Evolutionary conservation across 2,329 filamentous ascomycete genomes (phyloP).

Genomic region (Penicillium sp.): DNA sequence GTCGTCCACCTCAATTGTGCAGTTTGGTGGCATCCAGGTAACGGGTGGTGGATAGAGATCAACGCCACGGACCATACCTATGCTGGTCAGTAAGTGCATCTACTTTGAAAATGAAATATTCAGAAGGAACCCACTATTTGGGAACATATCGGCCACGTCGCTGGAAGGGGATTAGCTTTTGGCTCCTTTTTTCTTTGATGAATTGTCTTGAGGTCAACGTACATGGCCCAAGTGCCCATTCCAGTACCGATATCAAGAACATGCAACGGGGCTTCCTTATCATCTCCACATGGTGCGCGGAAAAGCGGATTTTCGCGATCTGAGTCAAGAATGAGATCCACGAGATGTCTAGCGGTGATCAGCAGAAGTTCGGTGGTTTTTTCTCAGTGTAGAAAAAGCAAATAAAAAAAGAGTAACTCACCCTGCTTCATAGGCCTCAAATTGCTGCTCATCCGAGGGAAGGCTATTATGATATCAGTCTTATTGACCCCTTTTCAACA

Average conservation of each 20-base stretch:
- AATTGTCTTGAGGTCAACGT: background rate
- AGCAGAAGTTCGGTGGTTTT: background rate
- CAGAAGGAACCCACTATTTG: slow-evolving; percentile 7
- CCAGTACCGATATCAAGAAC: slow-evolving; percentile 18
- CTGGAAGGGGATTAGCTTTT: slow-evolving; percentile 1
- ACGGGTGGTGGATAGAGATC: slow-evolving; percentile 32
- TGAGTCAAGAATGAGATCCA: slow-evolving; percentile 13
- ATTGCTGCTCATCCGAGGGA: slow-evolving; percentile 15
- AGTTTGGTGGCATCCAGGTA: slow-evolving; percentile 34
- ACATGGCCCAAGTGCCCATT: slow-evolving; percentile 17
- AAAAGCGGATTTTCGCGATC: slow-evolving; percentile 13
- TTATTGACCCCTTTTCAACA: background rate
- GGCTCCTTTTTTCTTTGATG: background rate
- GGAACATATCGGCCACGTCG: slow-evolving; percentile 27
- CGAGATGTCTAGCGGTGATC: slow-evolving; percentile 10
- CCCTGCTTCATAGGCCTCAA: slow-evolving; percentile 18
- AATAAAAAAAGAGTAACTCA: background rate
- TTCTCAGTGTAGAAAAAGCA: background rate
- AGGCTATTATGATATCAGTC: background rate
- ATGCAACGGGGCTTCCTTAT: background rate
- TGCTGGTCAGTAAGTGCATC: background rate
- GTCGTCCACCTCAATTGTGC: slow-evolving; percentile 32
- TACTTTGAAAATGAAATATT: background rate
- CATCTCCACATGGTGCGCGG: slow-evolving; percentile 7
- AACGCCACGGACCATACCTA: slow-evolving; percentile 25